Base-by-base conservation (phyloP, 2,329 filamentous ascomycete species). In the Nemania bipapillata region DNA sequence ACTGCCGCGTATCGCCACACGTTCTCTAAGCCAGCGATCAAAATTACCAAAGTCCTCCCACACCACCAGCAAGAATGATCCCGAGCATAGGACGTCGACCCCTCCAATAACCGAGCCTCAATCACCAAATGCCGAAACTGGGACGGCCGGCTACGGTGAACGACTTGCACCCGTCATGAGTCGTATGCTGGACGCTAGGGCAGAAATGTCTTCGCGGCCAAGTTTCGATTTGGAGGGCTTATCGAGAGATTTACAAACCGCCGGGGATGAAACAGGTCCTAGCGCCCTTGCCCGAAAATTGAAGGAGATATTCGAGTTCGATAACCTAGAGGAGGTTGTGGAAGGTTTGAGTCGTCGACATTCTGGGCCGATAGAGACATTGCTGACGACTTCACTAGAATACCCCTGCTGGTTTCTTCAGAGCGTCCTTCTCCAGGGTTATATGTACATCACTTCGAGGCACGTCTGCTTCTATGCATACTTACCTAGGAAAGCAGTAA, bases 381-480 rank as follows among this genome's bases (percentile, higher is more conserved):
- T n/a, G 52, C 32, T 59, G 45, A 69, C 54, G 3, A 11, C 56
- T 5, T 40, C 20, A 3, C 40, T 79, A 89, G 95, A 98, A 83
- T 97, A 96, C 78, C 92, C 94, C 8, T 98, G 95, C 81, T 97
- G 93, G 90, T 83, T 98, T 45, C 83, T 98, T 37, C 94, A 97
- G 79, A 97, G 92, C 77, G 93, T 97, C 52, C 84, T 98, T 32
- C 86, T 98, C 8, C 94, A 97, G 78, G 96, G 96, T 5, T 97
- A 96, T 79, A 91, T 99, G 86, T 98, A 98, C 81, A 92, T 99
- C 76, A 98, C 96, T 0, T 86, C 91, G 69, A 92, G 91, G 74
- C 96, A 99, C 78, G 92, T 98, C 69, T 97, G 94, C 81, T 99
- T 98, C 79, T 98, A 97, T 78, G 94, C 96, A 45, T 97, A 97